These are phyloP conservation scores for Triticum turgidum DNA, from an alignment of 176 grass and related monocot species.

Conservation along the genomic window DNA sequence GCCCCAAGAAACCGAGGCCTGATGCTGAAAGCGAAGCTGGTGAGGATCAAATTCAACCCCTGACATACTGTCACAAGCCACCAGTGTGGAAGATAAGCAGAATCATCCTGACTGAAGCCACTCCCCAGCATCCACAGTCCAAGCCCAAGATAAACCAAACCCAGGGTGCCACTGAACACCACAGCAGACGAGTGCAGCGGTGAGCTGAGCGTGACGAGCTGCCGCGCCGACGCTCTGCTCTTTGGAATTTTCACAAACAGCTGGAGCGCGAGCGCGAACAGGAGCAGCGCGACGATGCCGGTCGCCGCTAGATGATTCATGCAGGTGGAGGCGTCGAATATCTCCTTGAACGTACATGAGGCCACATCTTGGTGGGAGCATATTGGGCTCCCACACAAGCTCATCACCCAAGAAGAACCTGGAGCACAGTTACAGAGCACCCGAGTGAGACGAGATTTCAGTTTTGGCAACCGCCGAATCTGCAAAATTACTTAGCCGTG, in stretches of 20 bases:
- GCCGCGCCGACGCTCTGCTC: not conserved
- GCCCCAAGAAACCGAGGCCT: constrained; percentile 35
- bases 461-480: not conserved
- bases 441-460: not conserved
- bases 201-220: constrained; percentile 16
- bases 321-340: constrained; percentile 64
- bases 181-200: constrained; percentile 28
- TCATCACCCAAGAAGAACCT: constrained; percentile 44
- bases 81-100: constrained; percentile 31
- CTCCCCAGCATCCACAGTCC: constrained; percentile 56
- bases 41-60: constrained; percentile 38
- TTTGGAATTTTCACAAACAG: constrained; percentile 46
- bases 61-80: constrained; percentile 50
- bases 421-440: not conserved
- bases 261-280: constrained; percentile 26
- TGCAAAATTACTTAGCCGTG: not conserved
- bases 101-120: constrained; percentile 3
- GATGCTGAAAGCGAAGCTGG: constrained; percentile 34
- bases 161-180: constrained; percentile 41
- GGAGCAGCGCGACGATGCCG: constrained; percentile 1
- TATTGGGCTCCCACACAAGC: constrained; percentile 32
- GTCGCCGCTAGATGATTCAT: constrained; percentile 46
- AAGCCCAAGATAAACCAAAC: constrained; percentile 46
- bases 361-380: constrained; percentile 26
- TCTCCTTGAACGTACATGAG: constrained; percentile 23